Evolutionary conservation across 1,139 yeast genomes (phyloP).

Genomic region (Hanseniaspora sp.): DNA sequence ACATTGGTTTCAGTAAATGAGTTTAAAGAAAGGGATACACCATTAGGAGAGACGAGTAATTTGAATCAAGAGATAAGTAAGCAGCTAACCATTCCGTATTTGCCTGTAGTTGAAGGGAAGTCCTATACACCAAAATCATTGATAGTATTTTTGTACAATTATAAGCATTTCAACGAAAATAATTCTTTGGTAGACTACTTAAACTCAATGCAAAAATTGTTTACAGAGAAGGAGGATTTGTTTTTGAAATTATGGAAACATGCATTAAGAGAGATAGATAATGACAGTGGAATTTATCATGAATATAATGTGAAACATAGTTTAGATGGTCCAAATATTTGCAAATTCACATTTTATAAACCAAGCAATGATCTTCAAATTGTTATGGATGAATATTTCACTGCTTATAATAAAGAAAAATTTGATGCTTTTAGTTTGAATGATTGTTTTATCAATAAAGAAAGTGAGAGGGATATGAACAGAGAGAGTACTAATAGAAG

Average conservation of each 20-base stretch:
- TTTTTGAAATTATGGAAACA: neutral
- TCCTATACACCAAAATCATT: neutral
- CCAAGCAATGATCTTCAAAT: slow-evolving; percentile 6
- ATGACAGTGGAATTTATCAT: neutral
- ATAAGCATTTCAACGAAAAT: slow-evolving; percentile 1
- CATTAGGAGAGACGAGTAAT: neutral
- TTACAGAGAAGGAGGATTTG: slow-evolving; percentile 1
- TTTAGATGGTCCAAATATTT: neutral
- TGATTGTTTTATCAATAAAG: neutral
- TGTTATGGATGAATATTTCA: slow-evolving; percentile 12
- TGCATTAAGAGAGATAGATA: neutral
- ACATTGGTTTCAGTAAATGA: neutral
- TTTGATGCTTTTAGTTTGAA: neutral
- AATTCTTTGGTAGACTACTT: neutral
- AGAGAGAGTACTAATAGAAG: neutral
- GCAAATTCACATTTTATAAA: neutral
- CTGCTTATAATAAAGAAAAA: slow-evolving; percentile 8
- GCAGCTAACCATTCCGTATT: slow-evolving; percentile 1
- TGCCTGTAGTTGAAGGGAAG: neutral
- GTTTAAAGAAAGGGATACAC: neutral
- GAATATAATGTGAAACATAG: slow-evolving; percentile 3
- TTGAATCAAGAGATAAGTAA: neutral
- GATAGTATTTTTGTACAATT: neutral
- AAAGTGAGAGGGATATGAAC: neutral
- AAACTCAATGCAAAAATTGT: neutral